These are phyloP conservation scores for Boletus holoroseus DNA, from an alignment of 1,284 basidiomycete genomes.

Conservation along the genomic window DNA sequence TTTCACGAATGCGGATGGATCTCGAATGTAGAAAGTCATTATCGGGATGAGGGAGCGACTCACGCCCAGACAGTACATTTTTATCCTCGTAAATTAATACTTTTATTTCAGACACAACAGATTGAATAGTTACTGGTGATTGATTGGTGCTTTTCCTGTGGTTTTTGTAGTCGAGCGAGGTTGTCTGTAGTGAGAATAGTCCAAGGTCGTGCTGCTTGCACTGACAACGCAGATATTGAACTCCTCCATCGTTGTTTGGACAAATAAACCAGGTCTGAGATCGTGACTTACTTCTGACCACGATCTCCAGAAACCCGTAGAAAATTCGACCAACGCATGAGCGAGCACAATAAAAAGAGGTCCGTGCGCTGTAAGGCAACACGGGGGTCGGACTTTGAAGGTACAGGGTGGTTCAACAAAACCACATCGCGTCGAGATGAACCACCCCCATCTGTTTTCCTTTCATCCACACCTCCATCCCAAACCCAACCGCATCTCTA, in stretches of 20 bases:
- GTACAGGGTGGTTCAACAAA: conserved; percentile 37
- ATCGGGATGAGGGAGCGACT: not conserved
- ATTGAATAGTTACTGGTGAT: not conserved
- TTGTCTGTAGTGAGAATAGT: not conserved
- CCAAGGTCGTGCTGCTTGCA: not conserved
- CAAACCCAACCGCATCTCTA: conserved; percentile 17
- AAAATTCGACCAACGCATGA: conserved; percentile 21
- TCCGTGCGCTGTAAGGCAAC: conserved; percentile 34
- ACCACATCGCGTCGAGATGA: conserved; percentile 39
- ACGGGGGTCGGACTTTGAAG: conserved; percentile 35
- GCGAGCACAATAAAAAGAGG: conserved; percentile 29
- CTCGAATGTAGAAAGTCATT: conserved; percentile 14
- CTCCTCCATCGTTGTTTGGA: conserved; percentile 27
- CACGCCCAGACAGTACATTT: not conserved
- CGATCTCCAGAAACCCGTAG: conserved; percentile 10
- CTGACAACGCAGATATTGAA: not conserved
- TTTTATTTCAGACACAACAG: conserved; percentile 1
- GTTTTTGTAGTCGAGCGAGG: not conserved
- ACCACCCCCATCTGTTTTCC: conserved; percentile 32
- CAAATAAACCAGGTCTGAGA: conserved; percentile 28
- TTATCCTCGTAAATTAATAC: conserved; percentile 10
- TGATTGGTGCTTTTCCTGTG: not conserved
- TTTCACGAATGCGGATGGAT: conserved; percentile 24
- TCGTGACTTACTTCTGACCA: conserved; percentile 11
- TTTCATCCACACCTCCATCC: conserved; percentile 22